Conservation (phyloP, 1,139 yeast genomes). For the Protomyces gravidus region DNA sequence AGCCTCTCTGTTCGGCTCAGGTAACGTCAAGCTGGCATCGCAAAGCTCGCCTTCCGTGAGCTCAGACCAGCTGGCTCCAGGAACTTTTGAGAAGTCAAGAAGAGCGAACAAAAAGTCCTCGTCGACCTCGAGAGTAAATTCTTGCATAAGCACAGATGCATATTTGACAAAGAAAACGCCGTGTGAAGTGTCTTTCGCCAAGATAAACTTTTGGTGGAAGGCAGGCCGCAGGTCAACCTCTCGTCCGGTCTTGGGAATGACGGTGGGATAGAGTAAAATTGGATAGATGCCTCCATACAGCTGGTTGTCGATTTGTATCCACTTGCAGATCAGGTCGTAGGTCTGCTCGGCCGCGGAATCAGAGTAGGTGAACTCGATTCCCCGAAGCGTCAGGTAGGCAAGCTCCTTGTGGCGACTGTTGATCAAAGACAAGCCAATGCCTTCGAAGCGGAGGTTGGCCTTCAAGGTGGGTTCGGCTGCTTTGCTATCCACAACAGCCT, state of each 20-base stretch:
- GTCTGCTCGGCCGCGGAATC: conserved; percentile 83
- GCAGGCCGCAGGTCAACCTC: conserved; percentile 90
- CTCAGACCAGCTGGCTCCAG: conserved; percentile 44
- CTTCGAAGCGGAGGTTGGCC: conserved; percentile 67
- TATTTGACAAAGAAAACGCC: conserved; percentile 88
- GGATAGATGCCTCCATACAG: conserved; percentile 85
- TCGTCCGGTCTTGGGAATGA: conserved; percentile 74
- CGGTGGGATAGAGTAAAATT: conserved; percentile 84
- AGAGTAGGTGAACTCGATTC: conserved; percentile 73
- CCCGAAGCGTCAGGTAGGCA: conserved; percentile 73
- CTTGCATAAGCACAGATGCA: conserved; percentile 84
- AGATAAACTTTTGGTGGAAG: conserved; percentile 75
- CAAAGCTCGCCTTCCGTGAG: conserved; percentile 46
- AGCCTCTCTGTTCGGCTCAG: conserved; percentile 62
- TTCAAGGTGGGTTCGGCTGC: conserved; percentile 66
- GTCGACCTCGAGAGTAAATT: conserved; percentile 85
- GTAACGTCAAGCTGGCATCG: conserved; percentile 56
- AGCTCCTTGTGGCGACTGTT: conserved; percentile 69
- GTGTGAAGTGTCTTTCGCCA: conserved; percentile 80
- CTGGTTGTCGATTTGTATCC: conserved; percentile 94
- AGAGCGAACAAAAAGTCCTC: conserved; percentile 86
- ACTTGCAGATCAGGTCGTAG: conserved; percentile 72
- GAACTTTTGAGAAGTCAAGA: conserved; percentile 67
- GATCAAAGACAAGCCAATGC: conserved; percentile 81
- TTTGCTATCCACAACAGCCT: conserved; percentile 43